phyloP scores from a whole-genome alignment of 352 stramenopile genomes.

The Phytophthora sojae region DNA sequence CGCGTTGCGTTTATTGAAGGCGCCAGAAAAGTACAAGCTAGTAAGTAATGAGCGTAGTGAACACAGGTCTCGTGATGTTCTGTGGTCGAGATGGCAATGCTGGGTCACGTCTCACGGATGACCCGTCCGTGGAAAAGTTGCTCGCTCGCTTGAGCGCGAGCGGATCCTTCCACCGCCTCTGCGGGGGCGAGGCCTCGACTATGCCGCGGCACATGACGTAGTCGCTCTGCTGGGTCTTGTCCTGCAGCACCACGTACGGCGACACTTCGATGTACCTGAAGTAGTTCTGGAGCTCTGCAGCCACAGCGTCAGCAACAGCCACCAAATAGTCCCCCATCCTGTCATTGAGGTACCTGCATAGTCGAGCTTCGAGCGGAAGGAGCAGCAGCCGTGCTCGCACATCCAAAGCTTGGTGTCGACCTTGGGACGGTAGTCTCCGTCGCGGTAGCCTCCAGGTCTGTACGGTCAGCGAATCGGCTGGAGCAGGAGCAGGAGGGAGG shows the following conservation, averaged over 20 bases:
- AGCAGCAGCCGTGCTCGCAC: conserved; percentile 72
- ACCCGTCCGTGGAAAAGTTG: conserved; percentile 33
- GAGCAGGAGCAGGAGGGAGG: neutral
- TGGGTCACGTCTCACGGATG: conserved; percentile 26
- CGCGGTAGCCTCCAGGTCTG: conserved; percentile 17
- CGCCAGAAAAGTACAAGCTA: conserved; percentile 3
- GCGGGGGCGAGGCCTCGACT: conserved; percentile 21
- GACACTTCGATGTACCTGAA: conserved; percentile 70
- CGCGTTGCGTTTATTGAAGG: conserved; percentile 21
- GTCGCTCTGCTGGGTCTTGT: conserved; percentile 52
- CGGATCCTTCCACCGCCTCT: conserved; percentile 22
- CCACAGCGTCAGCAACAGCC: neutral
- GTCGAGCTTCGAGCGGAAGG: conserved; percentile 78
- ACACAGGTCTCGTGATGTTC: conserved; percentile 21
- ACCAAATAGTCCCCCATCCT: too few relatives aligned
- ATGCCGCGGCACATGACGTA: conserved; percentile 73
- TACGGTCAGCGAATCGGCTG: conserved; percentile 32
- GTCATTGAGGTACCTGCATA: conserved; percentile 72
- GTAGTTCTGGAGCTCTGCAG: conserved; percentile 66
- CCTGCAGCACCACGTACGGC: conserved; percentile 71
- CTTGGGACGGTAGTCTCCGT: conserved; percentile 19
- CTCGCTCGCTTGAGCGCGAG: conserved; percentile 20
- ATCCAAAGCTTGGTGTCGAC: conserved; percentile 59
- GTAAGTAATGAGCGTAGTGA: conserved; percentile 17
- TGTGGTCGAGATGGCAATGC: neutral